Percentiles rank a stretch among this genome's conserved stretches.
phyloP scores from a whole-genome alignment of 352 stramenopile species.

The Phytophthora sp. region DNA sequence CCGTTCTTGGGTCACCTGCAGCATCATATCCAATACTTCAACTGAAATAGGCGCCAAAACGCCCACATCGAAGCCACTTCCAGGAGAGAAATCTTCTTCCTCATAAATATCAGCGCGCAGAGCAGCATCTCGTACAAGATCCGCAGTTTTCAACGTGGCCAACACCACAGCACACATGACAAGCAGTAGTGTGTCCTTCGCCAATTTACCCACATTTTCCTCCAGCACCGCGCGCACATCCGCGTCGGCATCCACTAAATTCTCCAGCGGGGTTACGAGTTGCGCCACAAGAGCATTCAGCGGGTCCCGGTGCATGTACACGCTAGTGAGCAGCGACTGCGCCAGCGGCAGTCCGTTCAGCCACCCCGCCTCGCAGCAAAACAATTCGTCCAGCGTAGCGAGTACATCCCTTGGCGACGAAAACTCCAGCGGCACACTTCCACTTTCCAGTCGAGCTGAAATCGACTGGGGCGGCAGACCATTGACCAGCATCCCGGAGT shows the following conservation, averaged over 20 bases:
- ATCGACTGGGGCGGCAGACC: constrained; percentile 62
- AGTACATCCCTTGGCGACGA: constrained; percentile 69
- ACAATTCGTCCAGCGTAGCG: constrained; percentile 78
- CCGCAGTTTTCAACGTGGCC: constrained; percentile 75
- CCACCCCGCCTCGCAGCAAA: constrained; percentile 82
- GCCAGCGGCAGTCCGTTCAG: constrained; percentile 82
- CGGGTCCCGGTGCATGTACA: constrained; percentile 87
- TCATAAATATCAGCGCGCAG: constrained; percentile 96
- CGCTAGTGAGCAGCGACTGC: constrained; percentile 90
- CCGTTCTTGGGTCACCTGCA: constrained; percentile 53
- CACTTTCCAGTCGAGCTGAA: constrained; percentile 48
- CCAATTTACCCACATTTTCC: constrained; percentile 36
- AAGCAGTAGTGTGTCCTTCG: constrained; percentile 66
- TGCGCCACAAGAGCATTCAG: constrained; percentile 72
- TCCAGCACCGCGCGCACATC: constrained; percentile 40
- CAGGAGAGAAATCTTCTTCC: constrained; percentile 94
- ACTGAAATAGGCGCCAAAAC: constrained; percentile 46
- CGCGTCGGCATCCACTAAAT: constrained; percentile 19
- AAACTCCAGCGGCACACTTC: constrained; percentile 62
- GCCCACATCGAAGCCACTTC: constrained; percentile 67
- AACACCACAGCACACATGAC: constrained; percentile 75
- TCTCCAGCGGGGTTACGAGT: constrained; percentile 41
- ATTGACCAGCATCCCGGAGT: constrained; percentile 88
- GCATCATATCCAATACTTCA: constrained; percentile 45
- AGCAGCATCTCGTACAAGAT: constrained; percentile 83